phyloP scores from a whole-genome alignment of 2,329 filamentous ascomycete genomes.

The Exophiala viscosa region DNA sequence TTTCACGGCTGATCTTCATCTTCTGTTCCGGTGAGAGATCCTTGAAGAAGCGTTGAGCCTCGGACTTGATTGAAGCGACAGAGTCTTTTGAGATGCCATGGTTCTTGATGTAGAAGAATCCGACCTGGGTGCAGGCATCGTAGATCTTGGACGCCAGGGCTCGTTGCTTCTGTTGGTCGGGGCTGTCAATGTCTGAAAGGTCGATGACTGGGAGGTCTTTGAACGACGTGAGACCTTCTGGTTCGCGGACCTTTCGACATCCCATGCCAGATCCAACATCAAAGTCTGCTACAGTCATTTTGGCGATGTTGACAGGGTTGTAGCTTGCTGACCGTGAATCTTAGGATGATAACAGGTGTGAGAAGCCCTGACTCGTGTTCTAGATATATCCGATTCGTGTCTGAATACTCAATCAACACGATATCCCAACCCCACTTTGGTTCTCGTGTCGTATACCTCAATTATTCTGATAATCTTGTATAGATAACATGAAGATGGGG shows the following conservation, averaged over 20 bases:
- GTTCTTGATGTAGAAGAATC: slow-evolving; percentile 27
- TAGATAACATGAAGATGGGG: too few species aligned
- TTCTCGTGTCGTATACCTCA: too few species aligned
- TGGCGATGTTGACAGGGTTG: background rate
- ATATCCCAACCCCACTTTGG: too few species aligned
- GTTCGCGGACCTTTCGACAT: background rate
- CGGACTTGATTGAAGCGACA: slow-evolving; percentile 5
- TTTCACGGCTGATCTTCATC: background rate
- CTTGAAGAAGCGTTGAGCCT: background rate
- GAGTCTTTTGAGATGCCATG: slow-evolving; percentile 22
- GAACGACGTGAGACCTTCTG: background rate
- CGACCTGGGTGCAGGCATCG: slow-evolving; percentile 18
- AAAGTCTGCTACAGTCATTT: background rate
- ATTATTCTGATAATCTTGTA: too few species aligned
- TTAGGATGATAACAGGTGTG: background rate
- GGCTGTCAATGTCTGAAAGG: background rate
- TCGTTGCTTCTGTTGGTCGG: background rate
- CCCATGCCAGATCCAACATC: background rate
- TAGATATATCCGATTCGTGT: too few species aligned
- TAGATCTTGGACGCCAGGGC: background rate
- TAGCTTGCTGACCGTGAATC: background rate
- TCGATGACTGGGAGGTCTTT: background rate
- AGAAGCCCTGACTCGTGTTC: background rate
- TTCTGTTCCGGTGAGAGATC: background rate
- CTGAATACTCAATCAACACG: too few species aligned